Evolutionary conservation across 768 basidiomycete genomes (phyloP), one percentile per base, ranked within the genome.

Genomic region (Trametes sanguinea): DNA sequence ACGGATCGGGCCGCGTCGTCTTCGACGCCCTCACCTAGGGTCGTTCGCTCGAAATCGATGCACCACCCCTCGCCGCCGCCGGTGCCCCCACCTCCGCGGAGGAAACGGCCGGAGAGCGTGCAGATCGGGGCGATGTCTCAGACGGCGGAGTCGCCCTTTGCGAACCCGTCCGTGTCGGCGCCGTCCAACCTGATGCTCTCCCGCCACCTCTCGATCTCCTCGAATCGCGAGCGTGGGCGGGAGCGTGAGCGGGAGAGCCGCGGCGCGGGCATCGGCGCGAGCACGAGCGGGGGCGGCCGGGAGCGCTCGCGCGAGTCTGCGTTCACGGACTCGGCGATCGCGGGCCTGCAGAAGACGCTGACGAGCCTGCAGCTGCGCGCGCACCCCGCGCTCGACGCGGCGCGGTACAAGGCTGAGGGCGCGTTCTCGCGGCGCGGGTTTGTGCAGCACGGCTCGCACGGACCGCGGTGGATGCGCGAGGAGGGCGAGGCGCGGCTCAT

Each of bases 371-470:
- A 75, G 60, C 74, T 76, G 35, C 72, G 71, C 17, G 77, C 77
- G 11, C 80, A 84, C 67, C 86, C 86, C 0, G 80, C 75, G 46
- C 69, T 88, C 29, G 87, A 89, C 59, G 81, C 82, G 33, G 87
- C 85, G 29, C 75, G 85, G 62, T 89, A 83, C 72, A 89, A 89
- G 72, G 88, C 87, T 0, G 88, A 89, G 71, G 88, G 87, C 17
- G 88, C 87, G 16, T 66, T 90, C 35, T 84, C 79, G 62, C 76
- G 76, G 66, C 76, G 86, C 4, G 88, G 87, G 43, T 89, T 81
- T 65, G 81, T 88, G 39, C 71, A 74, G 42, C 76, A 76, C 62
- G 29, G 52, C 69, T 13, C 67, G 65, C 61, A 48, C 59, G 52
- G 58, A 63, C 57, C 57, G 50, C 42, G 61, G 30, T 63, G 60